Evolutionary conservation across 352 stramenopile genomes (phyloP), one percentile per base, ranked within the genome.

Genomic region (Phytophthora ohioensis): DNA sequence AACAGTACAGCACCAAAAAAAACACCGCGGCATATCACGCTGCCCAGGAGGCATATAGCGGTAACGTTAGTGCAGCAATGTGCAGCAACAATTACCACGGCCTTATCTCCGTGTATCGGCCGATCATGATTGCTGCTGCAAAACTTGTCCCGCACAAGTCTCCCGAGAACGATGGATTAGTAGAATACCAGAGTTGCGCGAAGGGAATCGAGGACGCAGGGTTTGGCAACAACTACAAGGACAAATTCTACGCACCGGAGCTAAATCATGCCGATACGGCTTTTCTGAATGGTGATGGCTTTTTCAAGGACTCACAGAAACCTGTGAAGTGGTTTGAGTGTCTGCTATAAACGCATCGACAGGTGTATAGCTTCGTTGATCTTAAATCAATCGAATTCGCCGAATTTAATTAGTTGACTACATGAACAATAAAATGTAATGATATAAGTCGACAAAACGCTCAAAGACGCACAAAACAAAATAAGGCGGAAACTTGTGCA

Each of bases 161-260:
- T 5, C 45, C 35, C 0, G 27, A 69, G 39, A 80, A 81, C 42
- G 80, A 88, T 43, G 72, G 52, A 1, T 46, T 76, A 7, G 69
- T 90, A 10, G 81, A 88, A 57, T 88, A 72, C 49, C 54, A 79
- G 11, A 89, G 80, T 62, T 91, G 84, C n/a, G 27, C 42, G 21
- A 58, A 61, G 2, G 71, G 71, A 9, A 56, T 86, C 2, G 73
- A 80, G 34, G 12, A 38, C 7, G 51, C 58, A 11, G 56, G 63
- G 57, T 85, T 89, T 30, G 64, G 58, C 48, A 78, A 42, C 17
- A 76, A 45, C 11, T 80, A 82, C 62, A 64, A 27, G 30, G 61
- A 73, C 49, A 56, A 39, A 4, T 81, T 78, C 62, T 90, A 87
- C 73, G 58, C 57, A 38, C 67, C 77, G 0, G 36, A 75, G 38